These are phyloP conservation scores for Aspergillus sclerotioniger DNA, from an alignment of 495 filamentous ascomycete species.

Conservation along the genomic window DNA sequence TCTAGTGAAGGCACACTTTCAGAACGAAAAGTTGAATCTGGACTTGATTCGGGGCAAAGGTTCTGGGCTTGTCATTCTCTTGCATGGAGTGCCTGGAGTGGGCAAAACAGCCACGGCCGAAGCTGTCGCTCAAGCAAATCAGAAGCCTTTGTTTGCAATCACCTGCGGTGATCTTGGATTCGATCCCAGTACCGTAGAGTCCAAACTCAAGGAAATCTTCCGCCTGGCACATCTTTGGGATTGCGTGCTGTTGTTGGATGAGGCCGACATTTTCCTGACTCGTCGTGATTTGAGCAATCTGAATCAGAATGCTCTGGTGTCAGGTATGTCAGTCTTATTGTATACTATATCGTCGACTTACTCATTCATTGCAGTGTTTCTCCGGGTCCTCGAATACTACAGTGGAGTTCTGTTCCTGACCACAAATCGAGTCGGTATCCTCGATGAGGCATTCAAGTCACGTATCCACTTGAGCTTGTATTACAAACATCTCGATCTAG, in stretches of 20 bases:
- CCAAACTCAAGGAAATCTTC: slow-evolving; percentile 36
- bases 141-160: slow-evolving; percentile 23
- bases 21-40: not conserved
- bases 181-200: slow-evolving; percentile 32
- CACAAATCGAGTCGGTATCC: slow-evolving; percentile 46
- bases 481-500: not conserved
- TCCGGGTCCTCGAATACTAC: slow-evolving; percentile 56
- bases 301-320: slow-evolving; percentile 44
- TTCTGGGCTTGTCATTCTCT: slow-evolving; percentile 44
- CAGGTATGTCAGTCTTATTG: slow-evolving; percentile 29
- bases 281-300: slow-evolving; percentile 35
- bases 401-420: slow-evolving; percentile 57
- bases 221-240: slow-evolving; percentile 42
- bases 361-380: slow-evolving; percentile 37
- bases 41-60: slow-evolving; percentile 29
- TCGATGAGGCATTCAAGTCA: slow-evolving; percentile 52
- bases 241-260: slow-evolving; percentile 52
- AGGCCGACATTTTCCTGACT: slow-evolving; percentile 53
- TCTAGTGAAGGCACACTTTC: not conserved
- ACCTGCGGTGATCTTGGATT: slow-evolving; percentile 35
- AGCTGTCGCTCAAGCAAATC: slow-evolving; percentile 15
- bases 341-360: not conserved
- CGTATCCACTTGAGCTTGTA: slow-evolving; percentile 44
- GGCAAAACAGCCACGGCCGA: slow-evolving; percentile 36
- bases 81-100: slow-evolving; percentile 49